Percentiles rank a stretch among this genome's conserved stretches.
Conservation (phyloP, 2,329 filamentous ascomycete genomes). For the Ascochyta lentis region DNA sequence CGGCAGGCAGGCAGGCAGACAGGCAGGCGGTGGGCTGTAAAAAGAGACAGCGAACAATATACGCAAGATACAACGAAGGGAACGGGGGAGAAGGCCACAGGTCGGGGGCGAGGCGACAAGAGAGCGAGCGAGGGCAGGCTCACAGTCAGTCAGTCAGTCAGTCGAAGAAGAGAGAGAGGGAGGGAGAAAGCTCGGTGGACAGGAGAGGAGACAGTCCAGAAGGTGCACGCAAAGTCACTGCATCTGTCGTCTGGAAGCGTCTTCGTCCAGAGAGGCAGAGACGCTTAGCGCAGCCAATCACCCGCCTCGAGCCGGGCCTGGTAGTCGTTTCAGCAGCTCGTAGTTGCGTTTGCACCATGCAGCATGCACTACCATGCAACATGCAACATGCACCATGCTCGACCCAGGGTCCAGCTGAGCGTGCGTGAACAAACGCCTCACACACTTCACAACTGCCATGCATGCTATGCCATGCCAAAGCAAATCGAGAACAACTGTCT, state of each 20-base stretch:
- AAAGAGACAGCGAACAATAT: slow-evolving; percentile 33
- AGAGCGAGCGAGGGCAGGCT: slow-evolving; percentile 4
- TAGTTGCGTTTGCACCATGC: too few species aligned
- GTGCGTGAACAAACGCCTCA: background rate
- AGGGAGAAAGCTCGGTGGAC: background rate
- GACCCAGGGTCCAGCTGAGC: too few species aligned
- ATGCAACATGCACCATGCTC: too few species aligned
- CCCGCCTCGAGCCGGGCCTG: background rate
- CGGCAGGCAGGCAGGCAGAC: background rate
- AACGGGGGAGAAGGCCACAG: slow-evolving; percentile 10
- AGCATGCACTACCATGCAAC: too few species aligned
- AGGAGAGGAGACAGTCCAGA: slow-evolving; percentile 1
- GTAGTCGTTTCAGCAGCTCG: slow-evolving; percentile 4
- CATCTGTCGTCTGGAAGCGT: slow-evolving; percentile 1
- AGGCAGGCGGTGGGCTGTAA: slow-evolving; percentile 5
- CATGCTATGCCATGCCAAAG: too few species aligned
- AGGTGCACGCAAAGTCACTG: background rate
- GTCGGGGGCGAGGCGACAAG: slow-evolving; percentile 8
- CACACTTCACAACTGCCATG: too few species aligned
- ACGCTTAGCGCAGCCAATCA: slow-evolving; percentile 10
- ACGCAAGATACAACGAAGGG: slow-evolving; percentile 31
- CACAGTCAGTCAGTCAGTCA: background rate
- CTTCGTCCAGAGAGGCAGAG: background rate
- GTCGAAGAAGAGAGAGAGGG: background rate
- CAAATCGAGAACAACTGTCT: background rate